Evolutionary conservation across 2,329 filamentous ascomycete genomes (phyloP), one percentile per base, ranked within the genome.

Genomic region (Monilinia fructigena): DNA sequence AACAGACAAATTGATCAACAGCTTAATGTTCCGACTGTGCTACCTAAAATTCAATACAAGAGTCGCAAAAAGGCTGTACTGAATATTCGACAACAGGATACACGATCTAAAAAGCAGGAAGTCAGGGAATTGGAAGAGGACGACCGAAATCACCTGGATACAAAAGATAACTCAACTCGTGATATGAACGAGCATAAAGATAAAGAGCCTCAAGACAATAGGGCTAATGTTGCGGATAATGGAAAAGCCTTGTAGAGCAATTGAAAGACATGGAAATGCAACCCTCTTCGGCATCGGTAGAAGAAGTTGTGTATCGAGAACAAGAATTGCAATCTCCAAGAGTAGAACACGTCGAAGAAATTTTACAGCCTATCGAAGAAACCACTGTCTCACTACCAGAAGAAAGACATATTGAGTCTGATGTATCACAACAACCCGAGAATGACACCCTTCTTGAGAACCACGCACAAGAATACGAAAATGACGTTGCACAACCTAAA

Each of bases 1-100:
- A 75, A 74, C 65, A 68, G 66, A 3, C 68, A 73, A 63, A 74
- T 75, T 28, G 73, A 74, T 35, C 70, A 64, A 8, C 70, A 68
- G 4, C 67, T 75, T 10, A 72, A 71, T 50, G 66, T 67, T 56
- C 70, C 72, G 23, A 70, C 71, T 40, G 70, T 72, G 3, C 67
- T 73, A 40, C 73, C 72, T 6, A 67, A 67, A 14, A 70, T 74
- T 14, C 65, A 59, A 12, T 74, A 70, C 42, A 69, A 69, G 26
- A 73, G 71, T 65, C 66, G 72, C 31, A 66, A 66, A 58, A 71
- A 68, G 65, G 69, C 69, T 20, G 55, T 63, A 35, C n/a, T 60
- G 20, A 50, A 60, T 16, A 40, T 18, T 0, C 55, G 52, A 23
- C 8, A 48, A 38, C 35, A 35, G 11, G 55, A 45, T 26, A 2